phyloP scores from a whole-genome alignment of 108 stramenopile genomes.

The Licmophora abbreviata region DNA sequence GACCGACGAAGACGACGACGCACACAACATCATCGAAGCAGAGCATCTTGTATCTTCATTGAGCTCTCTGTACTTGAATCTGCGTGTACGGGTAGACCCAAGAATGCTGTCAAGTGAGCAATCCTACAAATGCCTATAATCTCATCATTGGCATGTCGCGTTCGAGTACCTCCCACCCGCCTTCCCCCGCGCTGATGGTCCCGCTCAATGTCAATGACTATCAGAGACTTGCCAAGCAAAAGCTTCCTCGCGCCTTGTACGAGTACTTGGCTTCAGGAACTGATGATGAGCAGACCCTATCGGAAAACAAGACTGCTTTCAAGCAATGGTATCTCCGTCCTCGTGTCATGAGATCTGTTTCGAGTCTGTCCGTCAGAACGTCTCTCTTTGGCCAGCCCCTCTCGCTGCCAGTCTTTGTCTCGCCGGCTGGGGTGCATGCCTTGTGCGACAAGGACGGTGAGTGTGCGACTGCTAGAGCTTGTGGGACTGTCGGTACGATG shows the following conservation, averaged over 20 bases:
- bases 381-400: slow-evolving; percentile 39
- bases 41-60: no score
- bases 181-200: no score
- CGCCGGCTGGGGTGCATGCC: slow-evolving; percentile 72
- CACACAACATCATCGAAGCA: no score
- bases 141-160: no score
- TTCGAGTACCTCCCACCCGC: no score
- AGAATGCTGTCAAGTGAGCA: no score
- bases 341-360: slow-evolving; percentile 60
- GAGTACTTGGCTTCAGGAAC: slow-evolving; percentile 72
- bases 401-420: slow-evolving; percentile 58
- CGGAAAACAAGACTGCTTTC: slow-evolving; percentile 52
- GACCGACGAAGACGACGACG: no score
- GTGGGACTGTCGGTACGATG: slow-evolving; percentile 30
- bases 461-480: slow-evolving; percentile 62
- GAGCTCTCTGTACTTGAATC: no score
- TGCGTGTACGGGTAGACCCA: no score
- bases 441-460: slow-evolving; percentile 58
- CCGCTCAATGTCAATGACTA: slow-evolving; percentile 63
- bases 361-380: slow-evolving; percentile 31
- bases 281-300: slow-evolving; percentile 64
- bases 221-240: slow-evolving; percentile 33
- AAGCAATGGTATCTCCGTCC: slow-evolving; percentile 62
- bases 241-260: slow-evolving; percentile 41
- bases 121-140: no score